Evolutionary conservation across 192 early-diverging fungal species (phyloP).

Genomic region (Kickxella alabastrina): DNA sequence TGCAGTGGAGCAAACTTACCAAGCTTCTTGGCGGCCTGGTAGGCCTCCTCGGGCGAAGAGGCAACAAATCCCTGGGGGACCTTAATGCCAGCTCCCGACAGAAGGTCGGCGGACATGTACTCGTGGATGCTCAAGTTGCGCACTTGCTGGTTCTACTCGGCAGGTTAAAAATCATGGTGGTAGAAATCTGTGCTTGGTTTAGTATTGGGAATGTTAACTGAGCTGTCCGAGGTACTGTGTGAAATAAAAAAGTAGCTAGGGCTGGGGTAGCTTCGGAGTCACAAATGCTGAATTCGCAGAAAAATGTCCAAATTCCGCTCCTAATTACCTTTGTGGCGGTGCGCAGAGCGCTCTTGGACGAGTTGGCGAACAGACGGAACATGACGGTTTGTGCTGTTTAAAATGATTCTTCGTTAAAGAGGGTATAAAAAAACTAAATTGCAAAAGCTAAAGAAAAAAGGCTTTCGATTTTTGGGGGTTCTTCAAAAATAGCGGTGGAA

Average conservation of each 20-base stretch:
- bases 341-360: conserved; percentile 47
- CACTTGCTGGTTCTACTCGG: conserved; percentile 56
- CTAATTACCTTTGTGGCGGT: conserved; percentile 38
- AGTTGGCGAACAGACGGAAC: conserved; percentile 50
- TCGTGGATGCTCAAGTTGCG: conserved; percentile 97
- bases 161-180: background rate
- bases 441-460: too few species aligned
- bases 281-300: background rate
- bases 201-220: too few species aligned
- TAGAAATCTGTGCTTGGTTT: too few species aligned
- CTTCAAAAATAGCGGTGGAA: too few species aligned
- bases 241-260: background rate
- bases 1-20: too few species aligned
- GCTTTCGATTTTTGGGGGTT: too few species aligned
- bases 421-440: conserved; percentile 1
- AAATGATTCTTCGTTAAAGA: background rate
- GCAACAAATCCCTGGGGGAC: conserved; percentile 87
- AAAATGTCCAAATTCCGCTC: background rate
- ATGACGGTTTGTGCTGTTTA: conserved; percentile 11
- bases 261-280: background rate
- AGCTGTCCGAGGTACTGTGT: conserved; percentile 1
- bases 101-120: conserved; percentile 90
- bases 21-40: conserved; percentile 74
- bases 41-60: conserved; percentile 83
- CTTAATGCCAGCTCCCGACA: conserved; percentile 88